Evolutionary conservation across 78 protist species (phyloP).

Genomic region (Anaeramoeba flamelloides): DNA sequence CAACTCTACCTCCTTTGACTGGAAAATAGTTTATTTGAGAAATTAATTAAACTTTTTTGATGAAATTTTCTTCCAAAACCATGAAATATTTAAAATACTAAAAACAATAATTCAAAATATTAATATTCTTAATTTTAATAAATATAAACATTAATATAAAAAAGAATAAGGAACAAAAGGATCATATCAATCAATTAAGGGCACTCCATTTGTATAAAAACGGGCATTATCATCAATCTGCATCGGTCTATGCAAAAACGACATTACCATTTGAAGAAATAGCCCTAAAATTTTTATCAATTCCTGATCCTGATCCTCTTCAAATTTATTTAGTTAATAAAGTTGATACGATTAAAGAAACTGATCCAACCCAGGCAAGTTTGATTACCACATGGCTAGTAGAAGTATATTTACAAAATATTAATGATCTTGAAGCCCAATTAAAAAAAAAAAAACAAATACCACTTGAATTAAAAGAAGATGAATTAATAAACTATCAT

Average conservation of each 20-base stretch:
- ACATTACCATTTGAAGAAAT: not conserved
- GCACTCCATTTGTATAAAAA: not conserved
- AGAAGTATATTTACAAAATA: not conserved
- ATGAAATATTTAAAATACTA: no score
- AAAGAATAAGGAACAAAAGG: no score
- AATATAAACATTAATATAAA: no score
- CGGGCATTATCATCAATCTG: not conserved
- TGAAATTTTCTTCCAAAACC: no score
- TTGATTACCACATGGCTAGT: not conserved
- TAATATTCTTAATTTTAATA: no score
- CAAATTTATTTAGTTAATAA: not conserved
- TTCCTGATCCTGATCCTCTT: not conserved
- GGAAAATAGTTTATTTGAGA: no score
- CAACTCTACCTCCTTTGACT: no score
- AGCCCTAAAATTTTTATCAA: not conserved
- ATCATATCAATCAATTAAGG: no score
- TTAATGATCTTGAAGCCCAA: not conserved
- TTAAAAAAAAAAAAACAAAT: not conserved
- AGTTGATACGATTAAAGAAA: not conserved
- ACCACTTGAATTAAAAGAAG: no score
- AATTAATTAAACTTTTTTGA: no score
- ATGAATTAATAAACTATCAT: no score
- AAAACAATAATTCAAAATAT: no score
- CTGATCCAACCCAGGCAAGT: not conserved
- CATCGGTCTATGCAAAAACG: not conserved